phyloP scores from a whole-genome alignment of 2,329 filamentous ascomycete genomes.

The Fusarium multiceps region DNA sequence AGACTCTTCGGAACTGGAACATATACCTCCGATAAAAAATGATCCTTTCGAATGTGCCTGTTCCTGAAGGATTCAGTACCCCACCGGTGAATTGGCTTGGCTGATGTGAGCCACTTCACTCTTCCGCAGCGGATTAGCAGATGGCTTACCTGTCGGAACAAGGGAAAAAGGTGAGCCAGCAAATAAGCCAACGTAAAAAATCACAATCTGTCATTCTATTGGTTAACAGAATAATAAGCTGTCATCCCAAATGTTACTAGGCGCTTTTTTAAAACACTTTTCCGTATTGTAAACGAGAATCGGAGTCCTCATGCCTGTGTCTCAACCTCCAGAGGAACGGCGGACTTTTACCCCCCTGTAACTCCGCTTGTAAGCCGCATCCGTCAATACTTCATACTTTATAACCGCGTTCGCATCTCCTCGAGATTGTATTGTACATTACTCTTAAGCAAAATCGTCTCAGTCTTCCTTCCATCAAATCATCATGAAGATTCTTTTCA shows the following conservation, averaged over 20 bases:
- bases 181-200: neutral
- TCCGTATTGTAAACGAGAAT: neutral
- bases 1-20: neutral
- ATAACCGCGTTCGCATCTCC: neutral
- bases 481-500: constrained; percentile 52
- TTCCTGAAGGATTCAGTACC: neutral
- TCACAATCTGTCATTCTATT: neutral
- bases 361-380: neutral
- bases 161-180: neutral
- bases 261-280: neutral
- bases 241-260: neutral
- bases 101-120: neutral
- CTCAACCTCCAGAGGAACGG: neutral
- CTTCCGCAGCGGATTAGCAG: neutral
- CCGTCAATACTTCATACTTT: neutral
- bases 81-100: neutral
- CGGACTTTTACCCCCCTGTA: neutral
- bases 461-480: neutral
- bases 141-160: neutral
- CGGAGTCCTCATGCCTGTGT: no score
- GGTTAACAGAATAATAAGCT: neutral
- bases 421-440: neutral
- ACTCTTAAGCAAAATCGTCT: neutral
- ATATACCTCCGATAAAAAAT: neutral
- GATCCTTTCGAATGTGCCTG: neutral